Conservation (phyloP, 1,284 basidiomycete genomes). For the Veloboletus limbatus region DNA sequence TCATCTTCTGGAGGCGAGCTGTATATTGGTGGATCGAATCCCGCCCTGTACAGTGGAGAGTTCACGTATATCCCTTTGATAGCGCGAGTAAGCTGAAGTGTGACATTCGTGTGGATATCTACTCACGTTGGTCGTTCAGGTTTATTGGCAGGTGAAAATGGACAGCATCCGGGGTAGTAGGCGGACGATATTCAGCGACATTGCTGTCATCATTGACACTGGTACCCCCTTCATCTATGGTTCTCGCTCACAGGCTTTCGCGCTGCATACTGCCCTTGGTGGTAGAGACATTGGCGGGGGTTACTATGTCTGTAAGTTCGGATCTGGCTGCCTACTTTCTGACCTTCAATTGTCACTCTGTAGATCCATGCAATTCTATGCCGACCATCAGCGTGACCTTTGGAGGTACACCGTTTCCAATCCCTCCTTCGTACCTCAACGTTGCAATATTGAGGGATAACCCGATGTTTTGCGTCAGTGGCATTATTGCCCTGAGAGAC, state of each 20-base stretch:
- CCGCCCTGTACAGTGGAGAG: slow-evolving; percentile 12
- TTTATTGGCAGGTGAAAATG: slow-evolving; percentile 31
- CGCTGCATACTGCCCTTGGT: slow-evolving; percentile 9
- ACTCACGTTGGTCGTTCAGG: slow-evolving; percentile 10
- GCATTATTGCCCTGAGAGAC: slow-evolving; percentile 1
- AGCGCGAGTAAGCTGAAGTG: slow-evolving; percentile 18
- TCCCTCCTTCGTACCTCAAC: slow-evolving; percentile 38
- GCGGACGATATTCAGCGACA: too few species aligned
- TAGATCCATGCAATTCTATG: slow-evolving; percentile 40
- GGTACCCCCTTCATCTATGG: too few species aligned
- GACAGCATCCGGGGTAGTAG: slow-evolving; percentile 19
- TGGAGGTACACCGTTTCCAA: slow-evolving; percentile 38
- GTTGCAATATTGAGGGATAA: slow-evolving; percentile 30
- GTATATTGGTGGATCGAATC: slow-evolving; percentile 37
- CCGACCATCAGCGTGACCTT: slow-evolving; percentile 40
- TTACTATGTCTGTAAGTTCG: slow-evolving; percentile 7
- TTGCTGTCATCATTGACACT: too few species aligned
- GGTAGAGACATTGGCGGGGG: slow-evolving; percentile 1
- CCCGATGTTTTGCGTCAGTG: slow-evolving; percentile 33
- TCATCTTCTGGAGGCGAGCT: slow-evolving; percentile 29
- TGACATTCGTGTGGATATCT: background rate
- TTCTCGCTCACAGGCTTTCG: too few species aligned
- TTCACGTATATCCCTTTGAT: slow-evolving; percentile 30
- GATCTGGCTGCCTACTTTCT: background rate
- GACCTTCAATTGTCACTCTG: slow-evolving; percentile 26